These are phyloP conservation scores for Ceriops tagal DNA, from an alignment of 345 rosid species.

Conservation along the genomic window DNA sequence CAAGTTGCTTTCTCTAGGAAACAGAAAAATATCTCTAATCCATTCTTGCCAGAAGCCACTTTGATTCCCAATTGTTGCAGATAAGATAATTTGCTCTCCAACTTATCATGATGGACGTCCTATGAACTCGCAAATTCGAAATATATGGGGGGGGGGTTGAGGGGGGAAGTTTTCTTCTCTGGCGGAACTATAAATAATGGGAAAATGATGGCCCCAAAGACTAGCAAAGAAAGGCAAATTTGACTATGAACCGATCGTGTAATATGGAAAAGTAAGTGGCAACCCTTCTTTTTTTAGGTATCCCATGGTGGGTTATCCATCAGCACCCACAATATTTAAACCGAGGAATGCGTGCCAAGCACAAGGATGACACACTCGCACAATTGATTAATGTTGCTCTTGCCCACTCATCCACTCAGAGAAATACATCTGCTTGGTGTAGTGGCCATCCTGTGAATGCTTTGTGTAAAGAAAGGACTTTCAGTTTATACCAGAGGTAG, in stretches of 20 bases:
- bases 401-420: neutral
- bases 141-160: too few species aligned
- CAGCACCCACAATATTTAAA: constrained; percentile 12
- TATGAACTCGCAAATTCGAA: too few species aligned
- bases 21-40: too few species aligned
- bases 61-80: too few species aligned
- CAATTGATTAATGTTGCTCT: neutral
- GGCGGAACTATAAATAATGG: too few species aligned
- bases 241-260: neutral
- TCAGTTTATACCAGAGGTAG: neutral
- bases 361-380: constrained; percentile 14
- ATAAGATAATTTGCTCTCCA: too few species aligned
- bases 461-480: neutral
- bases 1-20: too few species aligned
- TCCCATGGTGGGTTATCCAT: constrained; percentile 17
- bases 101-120: too few species aligned
- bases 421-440: neutral
- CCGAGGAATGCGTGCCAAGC: constrained; percentile 17
- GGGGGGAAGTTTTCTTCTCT: too few species aligned
- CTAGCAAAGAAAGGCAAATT: neutral
- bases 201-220: neutral
- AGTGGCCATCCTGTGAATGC: neutral
- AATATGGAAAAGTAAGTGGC: constrained; percentile 6
- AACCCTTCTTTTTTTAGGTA: neutral
- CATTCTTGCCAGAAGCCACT: too few species aligned